phyloP scores from a whole-genome alignment of 306 rosid genomes.

The Gillenia trifoliata region DNA sequence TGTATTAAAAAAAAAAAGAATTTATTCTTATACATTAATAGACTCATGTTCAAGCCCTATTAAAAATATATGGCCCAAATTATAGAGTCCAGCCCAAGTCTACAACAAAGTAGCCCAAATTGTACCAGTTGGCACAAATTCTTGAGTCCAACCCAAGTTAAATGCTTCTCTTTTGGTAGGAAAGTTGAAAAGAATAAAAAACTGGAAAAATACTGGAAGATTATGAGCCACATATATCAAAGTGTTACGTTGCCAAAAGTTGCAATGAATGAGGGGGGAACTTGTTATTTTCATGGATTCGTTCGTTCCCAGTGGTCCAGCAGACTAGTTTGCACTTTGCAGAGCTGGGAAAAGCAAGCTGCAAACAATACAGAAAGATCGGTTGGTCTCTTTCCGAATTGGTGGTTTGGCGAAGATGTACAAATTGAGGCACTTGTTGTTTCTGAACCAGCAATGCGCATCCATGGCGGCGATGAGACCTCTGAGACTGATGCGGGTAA shows the following conservation, averaged over 20 bases:
- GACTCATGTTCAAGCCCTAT: no score
- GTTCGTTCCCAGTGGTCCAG: not conserved
- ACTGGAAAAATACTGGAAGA: not conserved
- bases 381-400: not conserved
- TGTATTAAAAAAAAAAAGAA: no score
- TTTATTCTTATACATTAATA: no score
- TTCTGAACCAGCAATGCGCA: constrained; percentile 20
- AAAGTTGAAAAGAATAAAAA: not conserved
- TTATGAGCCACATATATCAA: not conserved
- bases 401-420: not conserved
- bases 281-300: not conserved
- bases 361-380: not conserved
- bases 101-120: not conserved
- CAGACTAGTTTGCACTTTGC: not conserved
- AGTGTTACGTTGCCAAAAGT: constrained; percentile 2
- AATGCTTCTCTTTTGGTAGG: not conserved
- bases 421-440: constrained; percentile 5
- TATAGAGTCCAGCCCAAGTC: not conserved
- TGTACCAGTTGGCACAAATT: not conserved
- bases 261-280: not conserved
- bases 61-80: not conserved
- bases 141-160: rapidly evolving
- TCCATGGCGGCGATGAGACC: constrained; percentile 16
- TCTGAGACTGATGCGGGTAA: constrained; percentile 3
- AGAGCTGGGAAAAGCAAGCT: not conserved